Percentiles rank a stretch among this genome's conserved stretches.
phyloP scores from a whole-genome alignment of 2,329 filamentous ascomycete genomes.

The Aspergillus intermedius region DNA sequence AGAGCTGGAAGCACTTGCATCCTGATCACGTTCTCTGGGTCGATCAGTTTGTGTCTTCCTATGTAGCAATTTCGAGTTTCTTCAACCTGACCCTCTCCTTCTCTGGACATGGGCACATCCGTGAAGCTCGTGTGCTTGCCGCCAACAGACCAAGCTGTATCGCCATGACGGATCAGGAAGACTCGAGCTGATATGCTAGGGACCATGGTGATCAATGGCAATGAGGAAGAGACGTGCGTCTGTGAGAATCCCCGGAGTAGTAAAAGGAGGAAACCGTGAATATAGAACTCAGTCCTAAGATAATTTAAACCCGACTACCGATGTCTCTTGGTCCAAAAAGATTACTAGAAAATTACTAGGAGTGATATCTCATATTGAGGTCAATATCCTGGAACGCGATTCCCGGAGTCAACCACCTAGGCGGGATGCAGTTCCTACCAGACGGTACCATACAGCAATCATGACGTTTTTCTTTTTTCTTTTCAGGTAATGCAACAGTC shows the following conservation, averaged over 20 bases:
- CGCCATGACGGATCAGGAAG: constrained; percentile 12
- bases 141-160: constrained; percentile 10
- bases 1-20: constrained; percentile 3
- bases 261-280: too few species aligned
- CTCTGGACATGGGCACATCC: constrained; percentile 5
- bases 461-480: neutral
- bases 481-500: neutral
- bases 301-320: too few species aligned
- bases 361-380: constrained; percentile 3
- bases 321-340: too few species aligned
- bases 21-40: constrained; percentile 4
- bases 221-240: neutral
- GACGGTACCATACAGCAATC: neutral
- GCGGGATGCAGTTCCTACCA: neutral
- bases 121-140: constrained; percentile 9
- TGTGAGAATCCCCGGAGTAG: neutral
- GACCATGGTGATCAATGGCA: neutral
- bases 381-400: constrained; percentile 1
- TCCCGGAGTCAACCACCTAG: neutral
- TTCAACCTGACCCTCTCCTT: constrained; percentile 4
- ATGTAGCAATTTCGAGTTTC: constrained; percentile 1
- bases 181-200: constrained; percentile 6
- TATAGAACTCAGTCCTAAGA: too few species aligned
- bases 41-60: constrained; percentile 4
- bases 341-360: neutral